Evolutionary conservation across 2,329 filamentous ascomycete species (phyloP).

Genomic region (Penicillium crustosum): DNA sequence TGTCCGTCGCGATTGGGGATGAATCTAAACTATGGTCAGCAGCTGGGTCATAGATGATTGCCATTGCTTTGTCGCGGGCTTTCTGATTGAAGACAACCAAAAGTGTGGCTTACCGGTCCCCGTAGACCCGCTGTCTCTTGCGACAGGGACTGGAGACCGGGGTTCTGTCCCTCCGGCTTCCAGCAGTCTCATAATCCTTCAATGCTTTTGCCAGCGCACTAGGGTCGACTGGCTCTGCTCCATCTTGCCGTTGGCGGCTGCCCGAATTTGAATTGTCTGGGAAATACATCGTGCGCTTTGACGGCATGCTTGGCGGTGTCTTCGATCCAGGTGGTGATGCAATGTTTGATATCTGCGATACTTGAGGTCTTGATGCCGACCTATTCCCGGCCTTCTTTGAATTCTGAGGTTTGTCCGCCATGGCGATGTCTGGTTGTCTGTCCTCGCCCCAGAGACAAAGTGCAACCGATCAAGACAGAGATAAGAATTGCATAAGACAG

Average conservation of each 20-base stretch:
- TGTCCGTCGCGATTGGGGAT: conserved; percentile 92
- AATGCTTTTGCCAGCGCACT: conserved; percentile 61
- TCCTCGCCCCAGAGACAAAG: conserved; percentile 12
- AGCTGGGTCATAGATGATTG: not conserved
- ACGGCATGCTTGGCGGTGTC: conserved; percentile 57
- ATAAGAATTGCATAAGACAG: conserved; percentile 15
- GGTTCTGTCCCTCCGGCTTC: conserved; percentile 60
- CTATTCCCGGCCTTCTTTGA: conserved; percentile 20
- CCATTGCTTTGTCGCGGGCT: not conserved
- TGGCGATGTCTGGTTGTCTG: conserved; percentile 17
- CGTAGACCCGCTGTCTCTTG: conserved; percentile 67
- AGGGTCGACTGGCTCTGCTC: conserved; percentile 58
- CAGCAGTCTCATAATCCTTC: conserved; percentile 61
- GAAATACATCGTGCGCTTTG: conserved; percentile 47
- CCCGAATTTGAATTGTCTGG: conserved; percentile 29
- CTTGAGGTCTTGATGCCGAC: conserved; percentile 17
- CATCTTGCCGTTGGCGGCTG: conserved; percentile 30
- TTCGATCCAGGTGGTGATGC: conserved; percentile 58
- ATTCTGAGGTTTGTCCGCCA: conserved; percentile 24
- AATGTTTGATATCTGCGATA: conserved; percentile 34
- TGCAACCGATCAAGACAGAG: conserved; percentile 8
- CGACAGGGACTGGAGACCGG: conserved; percentile 66
- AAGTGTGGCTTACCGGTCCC: conserved; percentile 55
- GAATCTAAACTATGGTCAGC: conserved; percentile 60
- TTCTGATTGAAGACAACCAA: not conserved